These are phyloP conservation scores for Astrephomene gubernaculifera DNA, from an alignment of 139 green algal species.

Conservation along the genomic window DNA sequence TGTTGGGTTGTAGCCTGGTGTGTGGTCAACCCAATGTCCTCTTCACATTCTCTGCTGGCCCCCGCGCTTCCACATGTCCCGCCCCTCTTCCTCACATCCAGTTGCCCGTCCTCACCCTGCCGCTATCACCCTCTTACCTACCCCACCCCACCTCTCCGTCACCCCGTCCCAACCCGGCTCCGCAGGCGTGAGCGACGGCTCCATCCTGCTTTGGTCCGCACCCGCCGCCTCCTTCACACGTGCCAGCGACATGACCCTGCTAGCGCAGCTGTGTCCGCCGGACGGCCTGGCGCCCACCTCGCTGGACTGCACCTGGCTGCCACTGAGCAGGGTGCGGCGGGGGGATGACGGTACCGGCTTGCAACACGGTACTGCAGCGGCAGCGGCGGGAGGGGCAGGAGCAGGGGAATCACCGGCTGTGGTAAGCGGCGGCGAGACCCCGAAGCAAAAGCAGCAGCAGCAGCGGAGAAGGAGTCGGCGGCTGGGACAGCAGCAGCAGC, in stretches of 20 bases:
- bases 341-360: background rate
- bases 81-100: no score
- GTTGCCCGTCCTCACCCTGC: no score
- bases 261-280: constrained; percentile 1
- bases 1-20: no score
- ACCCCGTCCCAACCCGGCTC: background rate
- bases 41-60: no score
- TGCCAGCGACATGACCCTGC: background rate
- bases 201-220: constrained; percentile 3
- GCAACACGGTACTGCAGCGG: background rate
- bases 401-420: no score
- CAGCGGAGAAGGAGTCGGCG: background rate
- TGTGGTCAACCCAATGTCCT: no score
- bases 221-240: constrained; percentile 2
- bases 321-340: no score
- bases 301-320: constrained; percentile 28
- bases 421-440: background rate
- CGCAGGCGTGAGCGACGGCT: constrained; percentile 12
- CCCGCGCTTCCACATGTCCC: no score
- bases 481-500: background rate
- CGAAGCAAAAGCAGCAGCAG: background rate
- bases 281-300: constrained; percentile 26
- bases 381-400: background rate
- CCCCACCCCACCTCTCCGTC: background rate
- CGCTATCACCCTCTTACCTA: no score